Evolutionary conservation across 768 basidiomycete species (phyloP).

Genomic region (Termitomyces sp.): DNA sequence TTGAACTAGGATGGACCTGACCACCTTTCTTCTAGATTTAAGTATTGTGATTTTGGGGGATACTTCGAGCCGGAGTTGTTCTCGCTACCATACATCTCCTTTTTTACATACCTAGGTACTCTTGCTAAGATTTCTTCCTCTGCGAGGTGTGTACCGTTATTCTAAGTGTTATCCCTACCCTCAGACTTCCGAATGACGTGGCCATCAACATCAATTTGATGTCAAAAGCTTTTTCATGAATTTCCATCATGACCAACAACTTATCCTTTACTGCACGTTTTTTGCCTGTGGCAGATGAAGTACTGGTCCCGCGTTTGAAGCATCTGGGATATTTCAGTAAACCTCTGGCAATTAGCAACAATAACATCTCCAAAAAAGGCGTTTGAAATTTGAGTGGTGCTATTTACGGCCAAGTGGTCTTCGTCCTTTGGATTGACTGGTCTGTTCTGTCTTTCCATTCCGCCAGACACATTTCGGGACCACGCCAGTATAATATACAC

Average conservation of each 20-base stretch:
- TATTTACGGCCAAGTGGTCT: not conserved
- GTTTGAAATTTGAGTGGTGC: not conserved
- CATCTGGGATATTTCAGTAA: too few species aligned
- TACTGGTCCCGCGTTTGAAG: too few species aligned
- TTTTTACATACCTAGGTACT: conserved; percentile 2
- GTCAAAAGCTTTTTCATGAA: not conserved
- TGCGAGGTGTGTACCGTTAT: conserved; percentile 9
- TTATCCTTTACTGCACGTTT: not conserved
- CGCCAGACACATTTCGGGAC: too few species aligned
- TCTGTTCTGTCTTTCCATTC: too few species aligned
- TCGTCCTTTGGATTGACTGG: not conserved
- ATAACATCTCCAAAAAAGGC: not conserved
- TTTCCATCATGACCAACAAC: not conserved
- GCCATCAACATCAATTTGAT: not conserved
- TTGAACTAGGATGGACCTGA: not conserved
- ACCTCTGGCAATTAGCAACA: not conserved
- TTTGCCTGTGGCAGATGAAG: too few species aligned
- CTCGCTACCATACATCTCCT: not conserved
- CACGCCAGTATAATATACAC: too few species aligned
- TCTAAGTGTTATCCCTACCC: conserved; percentile 1
- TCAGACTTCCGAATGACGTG: not conserved
- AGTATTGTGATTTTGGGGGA: conserved; percentile 9
- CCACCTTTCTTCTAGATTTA: conserved; percentile 28
- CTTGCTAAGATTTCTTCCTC: conserved; percentile 2
- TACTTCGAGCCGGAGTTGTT: conserved; percentile 2